A percentile compares a stretch with the other conserved stretches of the same genome.
Conservation (phyloP, 176 grass and related monocot species). For the Bolboschoenus planiculmis region DNA sequence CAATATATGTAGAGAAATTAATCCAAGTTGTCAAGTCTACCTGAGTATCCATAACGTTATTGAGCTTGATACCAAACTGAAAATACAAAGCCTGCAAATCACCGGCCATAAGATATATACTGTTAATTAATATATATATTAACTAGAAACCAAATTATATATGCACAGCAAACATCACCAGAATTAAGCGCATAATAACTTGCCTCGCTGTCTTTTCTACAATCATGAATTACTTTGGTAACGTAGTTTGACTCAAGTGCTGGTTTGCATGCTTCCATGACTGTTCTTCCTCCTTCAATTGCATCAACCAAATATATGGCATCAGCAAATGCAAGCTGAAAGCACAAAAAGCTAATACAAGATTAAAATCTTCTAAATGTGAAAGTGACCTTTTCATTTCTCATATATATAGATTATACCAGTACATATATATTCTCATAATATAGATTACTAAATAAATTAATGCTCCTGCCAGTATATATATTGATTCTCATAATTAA, state of each 20-base stretch:
- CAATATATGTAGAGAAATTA: neutral
- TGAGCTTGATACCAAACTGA: constrained; percentile 94
- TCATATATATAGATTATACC: neutral
- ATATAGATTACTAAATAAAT: constrained; percentile 31
- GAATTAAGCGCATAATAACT: neutral
- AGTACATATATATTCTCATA: no score
- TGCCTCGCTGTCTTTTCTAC: constrained; percentile 96
- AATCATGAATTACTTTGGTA: constrained; percentile 94
- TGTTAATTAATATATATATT: neutral
- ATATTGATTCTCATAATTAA: neutral
- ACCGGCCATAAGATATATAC: neutral
- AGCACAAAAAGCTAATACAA: neutral
- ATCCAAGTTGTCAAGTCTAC: constrained; percentile 28
- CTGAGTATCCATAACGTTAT: constrained; percentile 97
- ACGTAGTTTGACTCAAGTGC: constrained; percentile 75
- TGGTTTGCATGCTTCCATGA: constrained; percentile 87
- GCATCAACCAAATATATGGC: constrained; percentile 92
- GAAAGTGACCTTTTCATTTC: neutral
- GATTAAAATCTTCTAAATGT: constrained; percentile 11
- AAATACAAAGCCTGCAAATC: constrained; percentile 83
- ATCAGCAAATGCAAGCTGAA: constrained; percentile 75
- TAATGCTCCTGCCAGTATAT: neutral
- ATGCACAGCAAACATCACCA: neutral
- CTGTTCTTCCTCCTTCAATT: constrained; percentile 57
- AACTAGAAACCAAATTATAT: neutral